phyloP scores from a whole-genome alignment of 176 grass and related monocot genomes.

The Oryza punctata region DNA sequence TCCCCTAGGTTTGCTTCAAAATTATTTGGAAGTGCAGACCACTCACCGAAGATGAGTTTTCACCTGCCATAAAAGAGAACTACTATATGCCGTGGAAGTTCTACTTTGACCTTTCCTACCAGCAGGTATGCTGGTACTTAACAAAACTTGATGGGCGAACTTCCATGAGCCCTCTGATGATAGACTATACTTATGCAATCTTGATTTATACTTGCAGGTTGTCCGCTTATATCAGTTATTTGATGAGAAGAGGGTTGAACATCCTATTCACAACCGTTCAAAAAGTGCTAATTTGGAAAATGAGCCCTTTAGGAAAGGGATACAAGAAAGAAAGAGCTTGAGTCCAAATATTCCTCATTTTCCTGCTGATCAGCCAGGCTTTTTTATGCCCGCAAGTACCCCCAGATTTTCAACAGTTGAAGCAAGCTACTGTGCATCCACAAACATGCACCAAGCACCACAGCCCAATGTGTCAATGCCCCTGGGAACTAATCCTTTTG shows the following conservation, averaged over 20 bases:
- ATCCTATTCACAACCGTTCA: conserved; percentile 5
- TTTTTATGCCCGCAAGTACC: neutral
- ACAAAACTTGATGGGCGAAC: conserved; percentile 22
- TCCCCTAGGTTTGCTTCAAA: conserved; percentile 54
- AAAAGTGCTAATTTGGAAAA: conserved; percentile 20
- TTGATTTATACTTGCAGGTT: conserved; percentile 39
- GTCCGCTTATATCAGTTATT: conserved; percentile 43
- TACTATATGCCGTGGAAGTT: conserved; percentile 62
- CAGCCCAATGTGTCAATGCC: conserved; percentile 14
- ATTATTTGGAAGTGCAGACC: conserved; percentile 66
- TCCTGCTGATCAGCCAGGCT: neutral
- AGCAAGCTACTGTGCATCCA: conserved; percentile 33
- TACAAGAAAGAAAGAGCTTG: conserved; percentile 18
- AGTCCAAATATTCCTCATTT: conserved; percentile 16
- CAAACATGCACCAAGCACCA: conserved; percentile 27
- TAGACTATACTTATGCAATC: neutral
- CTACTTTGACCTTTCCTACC: conserved; percentile 59
- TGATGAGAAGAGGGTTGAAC: conserved; percentile 32
- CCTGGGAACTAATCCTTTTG: conserved; percentile 20
- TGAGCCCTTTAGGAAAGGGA: conserved; percentile 3
- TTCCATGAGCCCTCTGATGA: conserved; percentile 25
- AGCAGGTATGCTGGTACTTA: conserved; percentile 48
- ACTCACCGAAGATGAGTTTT: conserved; percentile 61
- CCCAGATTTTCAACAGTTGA: conserved; percentile 29
- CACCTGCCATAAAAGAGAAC: conserved; percentile 54